Percentiles rank a stretch among this genome's conserved stretches.
Conservation (phyloP, 441 rosid genomes). For the Oxalis stricta region DNA sequence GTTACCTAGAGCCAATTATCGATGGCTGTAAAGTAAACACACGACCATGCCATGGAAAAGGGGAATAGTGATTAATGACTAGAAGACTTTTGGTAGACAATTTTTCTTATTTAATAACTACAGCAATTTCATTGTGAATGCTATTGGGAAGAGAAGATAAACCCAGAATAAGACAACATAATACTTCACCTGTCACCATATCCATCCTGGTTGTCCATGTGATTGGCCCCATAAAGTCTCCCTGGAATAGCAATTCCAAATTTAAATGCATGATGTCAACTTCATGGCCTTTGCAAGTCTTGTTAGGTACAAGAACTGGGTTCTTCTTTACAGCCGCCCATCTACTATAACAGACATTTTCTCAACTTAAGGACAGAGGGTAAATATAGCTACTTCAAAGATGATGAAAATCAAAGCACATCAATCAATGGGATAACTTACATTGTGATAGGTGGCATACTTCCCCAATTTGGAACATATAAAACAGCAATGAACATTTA, state of each 20-base stretch:
- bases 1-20: slow-evolving; percentile 4
- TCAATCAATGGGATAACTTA: slow-evolving; percentile 16
- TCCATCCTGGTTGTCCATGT: slow-evolving; percentile 60
- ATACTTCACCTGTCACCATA: slow-evolving; percentile 74
- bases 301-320: slow-evolving; percentile 54
- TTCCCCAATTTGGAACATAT: slow-evolving; percentile 86
- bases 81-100: no score
- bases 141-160: no score
- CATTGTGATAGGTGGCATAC: slow-evolving; percentile 78
- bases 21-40: slow-evolving; percentile 3
- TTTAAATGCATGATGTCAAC: slow-evolving; percentile 98
- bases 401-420: background rate
- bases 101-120: no score
- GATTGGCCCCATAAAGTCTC: slow-evolving; percentile 84
- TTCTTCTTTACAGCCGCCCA: slow-evolving; percentile 90
- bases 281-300: slow-evolving; percentile 88
- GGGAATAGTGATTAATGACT: background rate
- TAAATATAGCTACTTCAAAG: background rate
- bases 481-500: slow-evolving; percentile 75
- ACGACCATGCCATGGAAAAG: background rate
- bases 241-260: slow-evolving; percentile 94
- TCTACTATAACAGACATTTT: slow-evolving; percentile 28
- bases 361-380: slow-evolving; percentile 3
- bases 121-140: no score
- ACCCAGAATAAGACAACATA: no score